Conservation (phyloP, 139 green algal species). For the Choricystis sp. region DNA sequence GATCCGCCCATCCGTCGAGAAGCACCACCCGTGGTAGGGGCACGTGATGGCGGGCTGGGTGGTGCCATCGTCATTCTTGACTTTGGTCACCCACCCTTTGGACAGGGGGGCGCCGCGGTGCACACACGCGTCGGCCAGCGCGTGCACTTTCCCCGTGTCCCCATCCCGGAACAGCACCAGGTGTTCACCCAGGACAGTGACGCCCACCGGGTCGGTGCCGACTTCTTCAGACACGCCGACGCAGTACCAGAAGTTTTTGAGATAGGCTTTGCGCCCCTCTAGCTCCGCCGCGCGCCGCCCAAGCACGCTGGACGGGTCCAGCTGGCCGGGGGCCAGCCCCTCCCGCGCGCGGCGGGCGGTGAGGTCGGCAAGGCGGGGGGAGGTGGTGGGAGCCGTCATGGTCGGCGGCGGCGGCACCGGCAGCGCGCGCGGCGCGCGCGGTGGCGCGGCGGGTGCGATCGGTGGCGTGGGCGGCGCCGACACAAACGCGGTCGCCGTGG, state of each 20-base stretch:
- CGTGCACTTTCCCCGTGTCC: constrained; percentile 20
- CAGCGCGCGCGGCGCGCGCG: too few species aligned
- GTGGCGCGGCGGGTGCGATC: too few species aligned
- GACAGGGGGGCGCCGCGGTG: constrained; percentile 47
- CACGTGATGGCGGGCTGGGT: constrained; percentile 60
- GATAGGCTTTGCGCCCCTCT: constrained; percentile 26
- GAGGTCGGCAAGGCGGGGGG: neutral
- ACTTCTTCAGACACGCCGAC: constrained; percentile 42
- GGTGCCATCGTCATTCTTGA: constrained; percentile 21
- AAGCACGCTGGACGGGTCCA: constrained; percentile 11
- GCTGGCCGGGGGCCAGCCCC: constrained; percentile 19
- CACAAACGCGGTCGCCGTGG: neutral
- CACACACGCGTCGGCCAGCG: constrained; percentile 57
- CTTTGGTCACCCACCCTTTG: constrained; percentile 24
- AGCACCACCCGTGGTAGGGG: constrained; percentile 55
- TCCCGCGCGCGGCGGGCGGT: neutral
- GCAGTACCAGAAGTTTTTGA: constrained; percentile 62
- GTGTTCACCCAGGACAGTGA: constrained; percentile 51
- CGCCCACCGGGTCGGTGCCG: constrained; percentile 23
- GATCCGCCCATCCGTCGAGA: constrained; percentile 38
- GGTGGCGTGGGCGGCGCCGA: too few species aligned
- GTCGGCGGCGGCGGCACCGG: too few species aligned
- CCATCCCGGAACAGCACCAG: constrained; percentile 51
- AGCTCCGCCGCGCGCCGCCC: constrained; percentile 40
- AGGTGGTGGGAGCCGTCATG: too few species aligned